A percentile compares a stretch with the other conserved stretches of the same genome.
These are phyloP conservation scores for Metschnikowia hibisci DNA, from an alignment of 805 yeast genomes.

Conservation along the genomic window DNA sequence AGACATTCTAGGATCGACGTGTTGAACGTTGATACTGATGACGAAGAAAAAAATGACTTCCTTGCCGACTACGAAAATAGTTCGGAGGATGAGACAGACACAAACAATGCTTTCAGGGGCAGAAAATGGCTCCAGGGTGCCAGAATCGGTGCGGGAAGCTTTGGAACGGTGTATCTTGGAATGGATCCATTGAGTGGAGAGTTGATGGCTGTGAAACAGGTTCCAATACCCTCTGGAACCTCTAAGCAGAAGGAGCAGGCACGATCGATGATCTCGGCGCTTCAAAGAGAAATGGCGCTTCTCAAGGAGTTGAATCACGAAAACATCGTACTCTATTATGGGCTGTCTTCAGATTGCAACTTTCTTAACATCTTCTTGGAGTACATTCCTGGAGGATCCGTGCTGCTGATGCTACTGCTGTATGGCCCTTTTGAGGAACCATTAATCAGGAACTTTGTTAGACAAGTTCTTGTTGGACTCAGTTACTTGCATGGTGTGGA, in stretches of 20 bases:
- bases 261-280: constrained; percentile 65
- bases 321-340: constrained; percentile 88
- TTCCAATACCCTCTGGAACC: constrained; percentile 54
- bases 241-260: constrained; percentile 29
- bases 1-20: constrained; percentile 45
- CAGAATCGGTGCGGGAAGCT: constrained; percentile 89
- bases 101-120: constrained; percentile 24
- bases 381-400: constrained; percentile 41
- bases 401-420: constrained; percentile 63
- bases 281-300: constrained; percentile 76
- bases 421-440: constrained; percentile 83
- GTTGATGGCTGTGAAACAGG: constrained; percentile 95
- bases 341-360: constrained; percentile 73
- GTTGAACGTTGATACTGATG: constrained; percentile 15
- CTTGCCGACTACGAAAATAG: constrained; percentile 30
- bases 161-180: constrained; percentile 90
- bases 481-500: constrained; percentile 69
- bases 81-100: constrained; percentile 25
- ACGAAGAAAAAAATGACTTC: constrained; percentile 12
- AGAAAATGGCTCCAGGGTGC: constrained; percentile 88
- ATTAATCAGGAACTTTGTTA: constrained; percentile 62
- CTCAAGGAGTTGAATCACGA: constrained; percentile 81
- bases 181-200: constrained; percentile 92
- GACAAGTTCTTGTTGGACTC: constrained; percentile 74
- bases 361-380: constrained; percentile 69